Base-by-base conservation (phyloP, 495 filamentous ascomycete species). In the Aspergillus saccharolyticus region DNA sequence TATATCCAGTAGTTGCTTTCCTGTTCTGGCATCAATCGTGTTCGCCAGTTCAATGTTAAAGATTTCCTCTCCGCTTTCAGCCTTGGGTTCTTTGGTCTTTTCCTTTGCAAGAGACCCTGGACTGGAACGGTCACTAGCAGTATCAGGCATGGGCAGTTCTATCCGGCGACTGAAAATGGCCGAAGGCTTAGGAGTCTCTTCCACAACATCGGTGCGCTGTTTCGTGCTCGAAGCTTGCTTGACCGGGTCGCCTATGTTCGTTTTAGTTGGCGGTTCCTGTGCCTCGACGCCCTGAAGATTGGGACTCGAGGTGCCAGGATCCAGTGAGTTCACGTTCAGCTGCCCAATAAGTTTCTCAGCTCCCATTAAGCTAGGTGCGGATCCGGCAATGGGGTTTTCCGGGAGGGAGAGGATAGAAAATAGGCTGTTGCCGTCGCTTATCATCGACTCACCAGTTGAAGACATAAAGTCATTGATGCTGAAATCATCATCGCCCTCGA, bases 261-360 rank as follows among this genome's bases (percentile, higher is more conserved):
- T 42, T 55, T 63, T 76, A 63, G 63, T 70, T 67, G 66, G 70
- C 54, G 54, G 66, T 30, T 61, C 64, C 57, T 73, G 64, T 18
- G 68, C 70, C 63, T 70, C 58, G 65, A 65, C 62, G 70, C 70
- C 54, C 61, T 71, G 51, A 61, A 56, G 53, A 67, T 60, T 49
- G 68, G 72, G 61, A 57, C 55, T 58, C 47, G 61, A 66, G 20
- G 64, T 63, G 52, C 63, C 56, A 66, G 72, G 70, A 62, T 68
- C 63, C 59, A 68, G 71, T 51, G 85, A 87, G 54, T 80, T 79
- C 84, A 89, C 87, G 60, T 88, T 80, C 52, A 89, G 71, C 61
- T 84, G 79, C 59, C 82, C 78, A 59, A 90, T 83, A 57, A 88
- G 69, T 12, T 82, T 85, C 70, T 88, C 86, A 52, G 86, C 80